Evolutionary conservation across 257 asterid species (phyloP).

Genomic region (Fraxinus cuspidata): DNA sequence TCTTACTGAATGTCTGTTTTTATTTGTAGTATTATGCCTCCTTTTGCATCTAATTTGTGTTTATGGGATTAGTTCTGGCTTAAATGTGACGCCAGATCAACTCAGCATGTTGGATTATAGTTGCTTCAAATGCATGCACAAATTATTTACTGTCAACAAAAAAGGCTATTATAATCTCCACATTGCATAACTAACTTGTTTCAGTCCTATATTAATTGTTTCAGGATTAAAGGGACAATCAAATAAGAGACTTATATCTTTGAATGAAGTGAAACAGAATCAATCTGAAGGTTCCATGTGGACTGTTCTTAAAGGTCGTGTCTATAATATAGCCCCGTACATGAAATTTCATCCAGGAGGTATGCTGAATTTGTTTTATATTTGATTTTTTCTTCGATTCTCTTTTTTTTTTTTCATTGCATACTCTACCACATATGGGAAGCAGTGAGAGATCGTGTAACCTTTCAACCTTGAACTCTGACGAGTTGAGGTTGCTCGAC

Average conservation of each 20-base stretch:
- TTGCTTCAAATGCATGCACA: background rate
- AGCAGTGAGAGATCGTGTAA: background rate
- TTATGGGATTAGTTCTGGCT: slow-evolving; percentile 1
- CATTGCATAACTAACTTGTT: background rate
- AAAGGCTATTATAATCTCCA: background rate
- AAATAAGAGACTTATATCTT: slow-evolving; percentile 64
- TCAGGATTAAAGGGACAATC: slow-evolving; percentile 87
- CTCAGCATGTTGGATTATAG: background rate
- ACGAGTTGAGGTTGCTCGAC: background rate
- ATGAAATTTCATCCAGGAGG: slow-evolving; percentile 99
- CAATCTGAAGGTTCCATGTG: slow-evolving; percentile 83
- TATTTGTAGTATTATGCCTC: background rate
- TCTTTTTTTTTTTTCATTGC: background rate
- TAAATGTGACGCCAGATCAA: background rate
- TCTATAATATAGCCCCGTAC: slow-evolving; percentile 85
- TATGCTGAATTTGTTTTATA: slow-evolving; percentile 25
- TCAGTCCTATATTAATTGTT: slow-evolving; percentile 21
- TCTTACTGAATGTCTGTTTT: background rate
- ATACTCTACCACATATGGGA: background rate
- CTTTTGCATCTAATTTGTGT: background rate
- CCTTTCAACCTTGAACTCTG: background rate
- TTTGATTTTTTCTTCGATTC: background rate
- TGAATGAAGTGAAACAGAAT: slow-evolving; percentile 83
- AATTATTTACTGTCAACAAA: background rate
- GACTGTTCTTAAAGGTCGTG: slow-evolving; percentile 96